Evolutionary conservation across 2,329 filamentous ascomycete genomes (phyloP), one percentile per base, ranked within the genome.

Genomic region (Myriosclerotinia scirpicola): DNA sequence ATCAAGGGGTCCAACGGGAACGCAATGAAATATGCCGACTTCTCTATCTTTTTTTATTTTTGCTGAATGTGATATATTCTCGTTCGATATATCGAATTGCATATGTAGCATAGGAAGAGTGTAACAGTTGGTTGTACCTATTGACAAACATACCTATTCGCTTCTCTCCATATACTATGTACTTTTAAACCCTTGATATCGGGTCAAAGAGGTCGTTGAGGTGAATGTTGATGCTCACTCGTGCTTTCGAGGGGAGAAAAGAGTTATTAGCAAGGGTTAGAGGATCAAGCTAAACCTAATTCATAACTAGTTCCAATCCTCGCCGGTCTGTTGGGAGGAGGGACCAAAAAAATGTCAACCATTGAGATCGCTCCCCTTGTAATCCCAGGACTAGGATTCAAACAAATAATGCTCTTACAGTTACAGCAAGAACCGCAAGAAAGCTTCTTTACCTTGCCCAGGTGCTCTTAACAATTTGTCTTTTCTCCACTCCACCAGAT

Each of bases 271-370:
- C 64, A 60, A 36, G 64, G 64, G 1, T 65, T 6, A 11, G 0
- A 0, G 7, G 9, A 8, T 30, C 4, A 60, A 36, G 26, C 64
- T 65, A 65, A 36, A 12, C 64, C 64, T 14, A 36, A 60, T 65
- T 5, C 30, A n/a, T 22, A 15, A 36, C 54, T 65, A 65, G 64
- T 34, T 26, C 30, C 42, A 53, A 50, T 54, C 44, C 22, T 53
- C 64, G 15, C 26, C 64, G 36, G 64, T 65, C 64, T 65, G 64
- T 65, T 65, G 64, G 64, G 64, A 65, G 63, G 63, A 59, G 30
- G 36, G 30, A 20, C 54, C 54, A 60, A 65, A 65, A 61, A 54
- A 44, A 42, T 22, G 38, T 65, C 64, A 65, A 60, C 64, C 64
- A 60, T 65, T 65, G 64, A 60, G 44, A 42, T 34, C 40, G 20